Evolutionary conservation across 2,329 filamentous ascomycete genomes (phyloP).

Genomic region (Ophiosphaerella narmari): DNA sequence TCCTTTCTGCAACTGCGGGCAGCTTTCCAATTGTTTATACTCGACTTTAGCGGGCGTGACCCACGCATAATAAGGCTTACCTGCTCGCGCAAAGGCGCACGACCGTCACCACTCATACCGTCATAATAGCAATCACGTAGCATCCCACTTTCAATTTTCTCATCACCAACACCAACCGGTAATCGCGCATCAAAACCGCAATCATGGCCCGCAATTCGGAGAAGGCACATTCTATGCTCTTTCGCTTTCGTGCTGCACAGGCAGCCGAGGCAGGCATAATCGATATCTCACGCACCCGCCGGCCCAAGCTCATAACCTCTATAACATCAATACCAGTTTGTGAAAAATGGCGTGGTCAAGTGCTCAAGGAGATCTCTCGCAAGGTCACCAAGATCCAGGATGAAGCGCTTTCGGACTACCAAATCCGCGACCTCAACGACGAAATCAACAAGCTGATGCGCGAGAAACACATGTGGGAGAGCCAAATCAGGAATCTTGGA

Average conservation of each 20-base stretch:
- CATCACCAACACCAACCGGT: neutral
- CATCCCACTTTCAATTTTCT: constrained; percentile 1
- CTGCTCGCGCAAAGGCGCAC: neutral
- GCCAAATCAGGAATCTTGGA: constrained; percentile 92
- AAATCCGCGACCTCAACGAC: constrained; percentile 97
- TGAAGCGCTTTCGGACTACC: constrained; percentile 86
- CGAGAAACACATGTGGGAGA: constrained; percentile 99
- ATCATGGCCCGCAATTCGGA: constrained; percentile 86
- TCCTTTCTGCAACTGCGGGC: constrained; percentile 33
- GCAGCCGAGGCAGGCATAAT: constrained; percentile 95
- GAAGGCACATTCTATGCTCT: constrained; percentile 99
- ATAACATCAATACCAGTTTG: constrained; percentile 82
- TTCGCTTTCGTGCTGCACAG: constrained; percentile 97
- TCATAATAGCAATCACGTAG: neutral
- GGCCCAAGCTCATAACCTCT: constrained; percentile 88
- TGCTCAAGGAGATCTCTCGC: constrained; percentile 94
- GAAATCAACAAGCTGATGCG: constrained; percentile 99
- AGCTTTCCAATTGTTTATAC: constrained; percentile 24
- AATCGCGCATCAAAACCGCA: constrained; percentile 17
- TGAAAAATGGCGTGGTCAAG: constrained; percentile 98
- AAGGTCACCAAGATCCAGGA: constrained; percentile 98
- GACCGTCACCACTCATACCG: neutral
- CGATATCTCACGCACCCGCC: constrained; percentile 85
- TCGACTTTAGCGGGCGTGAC: constrained; percentile 8
- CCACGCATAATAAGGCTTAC: constrained; percentile 10